These are phyloP conservation scores for Alternaria viburni DNA, from an alignment of 2,329 filamentous ascomycete genomes.

Conservation along the genomic window DNA sequence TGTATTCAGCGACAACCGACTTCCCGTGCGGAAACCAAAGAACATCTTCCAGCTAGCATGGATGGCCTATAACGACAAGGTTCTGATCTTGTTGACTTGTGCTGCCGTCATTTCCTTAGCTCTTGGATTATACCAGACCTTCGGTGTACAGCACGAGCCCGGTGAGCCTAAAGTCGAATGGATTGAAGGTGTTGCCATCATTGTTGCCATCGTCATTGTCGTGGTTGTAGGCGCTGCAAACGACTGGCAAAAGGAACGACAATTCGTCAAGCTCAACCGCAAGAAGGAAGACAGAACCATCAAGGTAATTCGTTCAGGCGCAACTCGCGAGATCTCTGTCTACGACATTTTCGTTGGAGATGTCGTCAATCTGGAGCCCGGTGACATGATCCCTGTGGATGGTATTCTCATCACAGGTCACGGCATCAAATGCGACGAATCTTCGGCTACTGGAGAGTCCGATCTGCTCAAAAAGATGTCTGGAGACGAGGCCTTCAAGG, in stretches of 20 bases:
- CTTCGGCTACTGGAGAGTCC: constrained; percentile 75
- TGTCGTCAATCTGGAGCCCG: constrained; percentile 72
- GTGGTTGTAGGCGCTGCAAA: constrained; percentile 79
- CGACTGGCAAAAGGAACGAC: constrained; percentile 82
- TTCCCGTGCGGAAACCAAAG: constrained; percentile 74
- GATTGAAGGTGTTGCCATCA: constrained; percentile 82
- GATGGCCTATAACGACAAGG: constrained; percentile 84
- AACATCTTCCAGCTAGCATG: constrained; percentile 74
- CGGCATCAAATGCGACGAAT: constrained; percentile 74
- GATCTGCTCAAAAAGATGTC: constrained; percentile 73
- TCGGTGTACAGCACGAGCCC: constrained; percentile 62
- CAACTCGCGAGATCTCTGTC: constrained; percentile 68
- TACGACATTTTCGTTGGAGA: constrained; percentile 74
- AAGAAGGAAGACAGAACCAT: constrained; percentile 79
- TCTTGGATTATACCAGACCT: constrained; percentile 76
- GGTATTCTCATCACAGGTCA: constrained; percentile 72
- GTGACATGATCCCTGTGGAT: constrained; percentile 74
- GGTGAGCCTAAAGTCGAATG: constrained; percentile 69
- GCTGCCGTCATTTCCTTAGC: constrained; percentile 77
- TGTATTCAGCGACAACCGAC: constrained; percentile 71
- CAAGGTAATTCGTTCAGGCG: constrained; percentile 78
- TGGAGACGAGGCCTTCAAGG: constrained; percentile 69
- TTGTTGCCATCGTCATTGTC: constrained; percentile 77
- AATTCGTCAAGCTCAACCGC: constrained; percentile 80
- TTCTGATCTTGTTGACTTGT: constrained; percentile 59